Conservation (phyloP, 441 rosid genomes). For the Macaranga tanarius region DNA sequence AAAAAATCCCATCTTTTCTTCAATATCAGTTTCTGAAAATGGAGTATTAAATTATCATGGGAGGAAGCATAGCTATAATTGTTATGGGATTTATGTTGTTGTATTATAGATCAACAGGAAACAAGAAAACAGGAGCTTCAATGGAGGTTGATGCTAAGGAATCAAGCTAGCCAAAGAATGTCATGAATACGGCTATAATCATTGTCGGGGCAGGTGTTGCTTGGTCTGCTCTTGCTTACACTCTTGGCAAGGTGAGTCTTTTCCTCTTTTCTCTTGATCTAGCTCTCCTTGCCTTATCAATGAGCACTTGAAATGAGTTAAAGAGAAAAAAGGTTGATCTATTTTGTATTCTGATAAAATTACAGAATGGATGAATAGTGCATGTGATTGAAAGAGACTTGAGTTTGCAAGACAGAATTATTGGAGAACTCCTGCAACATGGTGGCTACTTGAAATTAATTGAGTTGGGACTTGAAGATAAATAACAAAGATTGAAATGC, state of each 20-base stretch:
- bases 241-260: conserved; percentile 8
- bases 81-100: neutral
- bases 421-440: too few species aligned
- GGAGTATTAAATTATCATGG: neutral
- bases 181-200: neutral
- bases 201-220: too few species aligned
- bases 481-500: conserved; percentile 39
- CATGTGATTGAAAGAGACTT: too few species aligned
- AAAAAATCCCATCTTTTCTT: neutral
- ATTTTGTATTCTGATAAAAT: neutral
- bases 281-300: too few species aligned
- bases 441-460: conserved; percentile 44
- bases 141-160: neutral
- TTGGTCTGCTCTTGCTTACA: neutral
- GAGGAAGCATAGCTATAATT: neutral
- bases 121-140: neutral
- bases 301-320: neutral
- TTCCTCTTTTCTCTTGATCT: neutral
- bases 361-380: conserved; percentile 37
- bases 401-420: too few species aligned
- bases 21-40: neutral
- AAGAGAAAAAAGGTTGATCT: neutral
- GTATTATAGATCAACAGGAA: neutral
- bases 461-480: conserved; percentile 69
- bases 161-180: neutral